Percentiles rank a stretch among this genome's conserved stretches.
phyloP scores from a whole-genome alignment of 2,329 filamentous ascomycete species.

The Fusarium brevicatenulatum region DNA sequence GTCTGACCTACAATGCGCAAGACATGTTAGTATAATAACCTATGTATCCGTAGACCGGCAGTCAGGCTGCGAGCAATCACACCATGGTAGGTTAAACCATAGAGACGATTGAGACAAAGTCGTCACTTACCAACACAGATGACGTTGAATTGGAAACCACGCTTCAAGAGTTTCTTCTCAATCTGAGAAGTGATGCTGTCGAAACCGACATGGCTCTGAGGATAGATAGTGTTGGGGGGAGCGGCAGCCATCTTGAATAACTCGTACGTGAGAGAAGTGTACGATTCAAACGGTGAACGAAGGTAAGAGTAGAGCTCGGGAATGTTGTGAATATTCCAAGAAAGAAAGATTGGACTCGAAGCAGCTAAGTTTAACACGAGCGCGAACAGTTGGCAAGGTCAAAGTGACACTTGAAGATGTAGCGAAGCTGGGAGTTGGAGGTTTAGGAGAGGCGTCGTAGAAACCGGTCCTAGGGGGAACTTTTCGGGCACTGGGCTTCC shows the following conservation, averaged over 20 bases:
- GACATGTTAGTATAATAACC: conserved; percentile 23
- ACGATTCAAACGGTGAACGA: conserved; percentile 47
- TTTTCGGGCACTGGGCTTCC: conserved; percentile 53
- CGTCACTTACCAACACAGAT: conserved; percentile 92
- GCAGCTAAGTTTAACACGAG: conserved; percentile 34
- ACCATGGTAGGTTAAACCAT: conserved; percentile 16
- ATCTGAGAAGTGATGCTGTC: conserved; percentile 99
- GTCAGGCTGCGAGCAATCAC: conserved; percentile 27
- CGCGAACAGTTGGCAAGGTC: conserved; percentile 36
- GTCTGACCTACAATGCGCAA: conserved; percentile 78
- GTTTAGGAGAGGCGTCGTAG: conserved; percentile 44
- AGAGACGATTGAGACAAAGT: conserved; percentile 13
- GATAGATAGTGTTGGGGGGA: conserved; percentile 79
- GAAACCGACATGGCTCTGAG: conserved; percentile 99
- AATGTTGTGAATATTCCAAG: conserved; percentile 44
- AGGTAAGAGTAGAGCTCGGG: conserved; percentile 42
- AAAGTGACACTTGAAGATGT: conserved; percentile 41
- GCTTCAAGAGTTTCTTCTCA: conserved; percentile 99
- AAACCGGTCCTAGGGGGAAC: conserved; percentile 50
- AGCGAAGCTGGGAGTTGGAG: conserved; percentile 44
- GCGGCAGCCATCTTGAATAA: conserved; percentile 65
- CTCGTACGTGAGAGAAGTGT: conserved; percentile 32
- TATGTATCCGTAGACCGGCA: conserved; percentile 1
- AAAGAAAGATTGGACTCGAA: conserved; percentile 39
- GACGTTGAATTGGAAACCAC: conserved; percentile 99